Evolutionary conservation across 2,329 filamentous ascomycete species (phyloP).

Genomic region (Botrytis fabae): DNA sequence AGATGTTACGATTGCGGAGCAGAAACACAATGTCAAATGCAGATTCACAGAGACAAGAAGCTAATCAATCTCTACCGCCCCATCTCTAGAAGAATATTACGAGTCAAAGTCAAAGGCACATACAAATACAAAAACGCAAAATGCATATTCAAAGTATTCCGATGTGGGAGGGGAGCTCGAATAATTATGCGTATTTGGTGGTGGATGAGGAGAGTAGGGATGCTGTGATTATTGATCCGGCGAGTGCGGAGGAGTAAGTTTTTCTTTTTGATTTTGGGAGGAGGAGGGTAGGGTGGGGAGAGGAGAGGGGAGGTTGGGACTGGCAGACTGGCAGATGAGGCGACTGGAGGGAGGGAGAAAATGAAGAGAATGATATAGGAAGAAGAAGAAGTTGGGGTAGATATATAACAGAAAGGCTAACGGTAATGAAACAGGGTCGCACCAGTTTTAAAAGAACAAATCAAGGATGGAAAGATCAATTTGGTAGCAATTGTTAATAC

Average conservation of each 20-base stretch:
- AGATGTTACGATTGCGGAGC: no score
- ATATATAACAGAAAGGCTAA: not conserved
- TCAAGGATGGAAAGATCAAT: constrained; percentile 71
- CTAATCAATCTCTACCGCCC: not conserved
- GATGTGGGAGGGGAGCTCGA: constrained; percentile 78
- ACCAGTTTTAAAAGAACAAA: constrained; percentile 70
- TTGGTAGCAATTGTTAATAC: constrained; percentile 92
- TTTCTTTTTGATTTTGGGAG: not conserved
- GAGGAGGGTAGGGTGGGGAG: not conserved
- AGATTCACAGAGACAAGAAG: not conserved
- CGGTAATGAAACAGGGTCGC: constrained; percentile 49
- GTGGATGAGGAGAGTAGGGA: constrained; percentile 77
- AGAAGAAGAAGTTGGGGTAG: not conserved
- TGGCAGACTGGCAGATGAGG: not conserved
- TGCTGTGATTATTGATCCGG: constrained; percentile 77
- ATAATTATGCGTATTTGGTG: constrained; percentile 86
- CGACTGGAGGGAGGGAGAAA: not conserved
- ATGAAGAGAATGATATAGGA: not conserved
- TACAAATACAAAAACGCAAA: constrained; percentile 24
- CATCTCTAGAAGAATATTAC: not conserved
- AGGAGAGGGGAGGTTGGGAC: constrained; percentile 21
- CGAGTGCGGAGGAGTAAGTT: constrained; percentile 72
- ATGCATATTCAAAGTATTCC: constrained; percentile 90
- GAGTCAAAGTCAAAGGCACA: not conserved
- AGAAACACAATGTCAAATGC: no score